These are phyloP conservation scores for Parastagonospora avenae DNA, from an alignment of 2,329 filamentous ascomycete species.

Conservation along the genomic window DNA sequence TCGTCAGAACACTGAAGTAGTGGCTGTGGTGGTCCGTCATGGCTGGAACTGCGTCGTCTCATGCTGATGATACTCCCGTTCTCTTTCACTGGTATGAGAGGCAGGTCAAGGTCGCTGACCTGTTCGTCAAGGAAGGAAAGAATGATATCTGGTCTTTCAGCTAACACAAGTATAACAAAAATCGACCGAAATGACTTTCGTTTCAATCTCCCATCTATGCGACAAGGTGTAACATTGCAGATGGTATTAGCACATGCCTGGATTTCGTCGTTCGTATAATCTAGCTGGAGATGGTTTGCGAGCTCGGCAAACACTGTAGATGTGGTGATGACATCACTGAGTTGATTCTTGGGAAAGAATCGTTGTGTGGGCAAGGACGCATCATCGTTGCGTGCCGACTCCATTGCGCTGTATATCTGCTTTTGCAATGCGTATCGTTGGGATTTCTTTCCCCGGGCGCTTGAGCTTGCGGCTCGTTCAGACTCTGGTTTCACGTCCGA, in stretches of 20 bases:
- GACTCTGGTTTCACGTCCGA: too few species aligned
- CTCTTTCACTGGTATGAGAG: slow-evolving; percentile 1
- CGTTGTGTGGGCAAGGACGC: too few species aligned
- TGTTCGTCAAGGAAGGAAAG: slow-evolving; percentile 11
- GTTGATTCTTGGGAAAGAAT: too few species aligned
- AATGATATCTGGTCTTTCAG: slow-evolving; percentile 8
- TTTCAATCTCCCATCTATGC: neutral
- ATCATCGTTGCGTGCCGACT: too few species aligned
- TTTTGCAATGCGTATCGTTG: too few species aligned
- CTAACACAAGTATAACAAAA: slow-evolving; percentile 15
- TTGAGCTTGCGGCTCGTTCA: too few species aligned
- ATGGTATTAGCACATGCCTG: slow-evolving; percentile 1
- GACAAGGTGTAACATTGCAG: slow-evolving; percentile 2
- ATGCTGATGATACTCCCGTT: neutral
- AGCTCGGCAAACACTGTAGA: too few species aligned
- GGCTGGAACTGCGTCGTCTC: neutral
- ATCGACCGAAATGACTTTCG: slow-evolving; percentile 15
- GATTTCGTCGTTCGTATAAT: neutral
- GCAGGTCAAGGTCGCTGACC: slow-evolving; percentile 18
- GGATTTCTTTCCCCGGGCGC: too few species aligned
- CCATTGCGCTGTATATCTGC: too few species aligned
- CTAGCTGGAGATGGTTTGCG: too few species aligned
- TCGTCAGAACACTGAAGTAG: neutral
- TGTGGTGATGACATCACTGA: too few species aligned
- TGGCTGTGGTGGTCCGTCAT: slow-evolving; percentile 1